These are phyloP conservation scores for Colletotrichum orchidophilum DNA, from an alignment of 2,329 filamentous ascomycete genomes.

Conservation along the genomic window DNA sequence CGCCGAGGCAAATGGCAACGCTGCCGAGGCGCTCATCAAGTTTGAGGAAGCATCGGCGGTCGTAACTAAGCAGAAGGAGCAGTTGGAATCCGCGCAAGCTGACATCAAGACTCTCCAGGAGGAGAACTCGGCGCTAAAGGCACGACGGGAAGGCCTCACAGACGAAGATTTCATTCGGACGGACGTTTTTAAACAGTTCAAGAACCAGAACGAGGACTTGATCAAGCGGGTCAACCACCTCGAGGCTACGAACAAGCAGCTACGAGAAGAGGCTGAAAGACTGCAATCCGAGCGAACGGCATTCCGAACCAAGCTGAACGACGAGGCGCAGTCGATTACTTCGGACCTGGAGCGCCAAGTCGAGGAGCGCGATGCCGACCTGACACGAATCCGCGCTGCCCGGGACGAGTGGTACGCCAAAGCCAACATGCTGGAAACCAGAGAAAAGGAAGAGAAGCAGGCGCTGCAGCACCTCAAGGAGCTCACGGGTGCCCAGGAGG, in stretches of 20 bases:
- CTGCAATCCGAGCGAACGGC: constrained; percentile 84
- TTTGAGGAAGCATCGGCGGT: constrained; percentile 82
- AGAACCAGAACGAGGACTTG: constrained; percentile 89
- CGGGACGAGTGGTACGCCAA: constrained; percentile 90
- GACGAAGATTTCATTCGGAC: constrained; percentile 96
- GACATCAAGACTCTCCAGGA: constrained; percentile 81
- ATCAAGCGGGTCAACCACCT: constrained; percentile 92
- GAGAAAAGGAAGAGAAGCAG: constrained; percentile 78
- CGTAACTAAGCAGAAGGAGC: constrained; percentile 86
- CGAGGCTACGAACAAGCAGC: constrained; percentile 85
- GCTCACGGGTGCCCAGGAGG: constrained; percentile 79
- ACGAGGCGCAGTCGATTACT: constrained; percentile 77
- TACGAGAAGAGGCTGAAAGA: constrained; percentile 87
- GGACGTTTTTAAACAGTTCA: constrained; percentile 92
- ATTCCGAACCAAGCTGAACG: constrained; percentile 83
- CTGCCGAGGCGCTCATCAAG: constrained; percentile 76
- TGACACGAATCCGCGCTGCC: constrained; percentile 83
- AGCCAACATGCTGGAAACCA: constrained; percentile 79
- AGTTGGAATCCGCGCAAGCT: constrained; percentile 79
- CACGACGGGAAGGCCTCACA: constrained; percentile 74
- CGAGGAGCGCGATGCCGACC: constrained; percentile 81
- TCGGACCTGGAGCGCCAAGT: constrained; percentile 85
- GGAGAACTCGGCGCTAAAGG: constrained; percentile 79
- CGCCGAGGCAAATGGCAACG: constrained; percentile 63
- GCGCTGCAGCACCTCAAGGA: constrained; percentile 81